Percentiles rank a stretch among this genome's conserved stretches.
Evolutionary conservation across 441 rosid genomes (phyloP).

Genomic region (Dalechampia spathulata): DNA sequence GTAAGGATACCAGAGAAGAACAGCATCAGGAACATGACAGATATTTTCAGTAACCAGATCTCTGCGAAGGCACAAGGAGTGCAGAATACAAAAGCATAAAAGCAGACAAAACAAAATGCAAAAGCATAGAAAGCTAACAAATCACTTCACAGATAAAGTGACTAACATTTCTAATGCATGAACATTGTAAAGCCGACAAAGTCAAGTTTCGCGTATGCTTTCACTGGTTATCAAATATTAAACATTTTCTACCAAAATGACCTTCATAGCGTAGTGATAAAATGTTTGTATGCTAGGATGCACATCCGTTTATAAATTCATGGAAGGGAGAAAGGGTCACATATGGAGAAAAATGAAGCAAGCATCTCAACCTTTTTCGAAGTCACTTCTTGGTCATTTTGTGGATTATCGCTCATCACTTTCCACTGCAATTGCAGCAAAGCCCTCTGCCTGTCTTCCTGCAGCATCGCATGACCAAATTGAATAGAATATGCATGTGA

Average conservation of each 20-base stretch:
- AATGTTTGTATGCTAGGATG: not conserved
- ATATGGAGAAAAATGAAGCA: constrained; percentile 1
- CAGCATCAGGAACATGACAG: not conserved
- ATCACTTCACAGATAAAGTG: not conserved
- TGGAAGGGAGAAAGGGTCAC: not conserved
- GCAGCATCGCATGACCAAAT: constrained; percentile 15
- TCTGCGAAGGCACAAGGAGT: not conserved
- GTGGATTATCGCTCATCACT: constrained; percentile 80
- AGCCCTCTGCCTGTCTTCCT: constrained; percentile 93
- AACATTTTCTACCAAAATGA: not conserved
- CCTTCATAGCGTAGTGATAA: not conserved
- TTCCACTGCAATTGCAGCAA: constrained; percentile 91
- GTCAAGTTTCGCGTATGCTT: not conserved
- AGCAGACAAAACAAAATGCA: too few species aligned
- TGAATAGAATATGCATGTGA: not conserved
- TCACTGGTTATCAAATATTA: not conserved
- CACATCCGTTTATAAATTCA: not conserved
- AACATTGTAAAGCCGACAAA: not conserved
- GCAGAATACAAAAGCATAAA: not conserved
- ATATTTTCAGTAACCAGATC: not conserved
- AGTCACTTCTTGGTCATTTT: constrained; percentile 77
- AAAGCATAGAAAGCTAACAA: not conserved
- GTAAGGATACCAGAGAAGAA: not conserved
- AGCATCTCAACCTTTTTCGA: constrained; percentile 46
- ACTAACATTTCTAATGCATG: not conserved